These are phyloP conservation scores for Cyclocybe aegerita DNA, from an alignment of 768 basidiomycete species.

Conservation along the genomic window DNA sequence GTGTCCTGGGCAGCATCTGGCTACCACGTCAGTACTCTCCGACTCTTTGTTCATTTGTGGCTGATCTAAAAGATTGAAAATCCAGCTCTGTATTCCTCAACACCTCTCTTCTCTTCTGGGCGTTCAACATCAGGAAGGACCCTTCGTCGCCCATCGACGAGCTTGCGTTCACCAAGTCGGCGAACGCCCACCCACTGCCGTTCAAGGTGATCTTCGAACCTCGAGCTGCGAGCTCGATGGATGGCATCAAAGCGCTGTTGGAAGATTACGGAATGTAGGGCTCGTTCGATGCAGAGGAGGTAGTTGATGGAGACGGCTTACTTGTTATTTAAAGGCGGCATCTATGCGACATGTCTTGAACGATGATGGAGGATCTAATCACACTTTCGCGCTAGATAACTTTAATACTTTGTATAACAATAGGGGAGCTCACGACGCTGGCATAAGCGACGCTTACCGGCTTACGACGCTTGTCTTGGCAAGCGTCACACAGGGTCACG, in stretches of 20 bases:
- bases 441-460: too few relatives aligned
- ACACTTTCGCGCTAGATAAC: too few relatives aligned
- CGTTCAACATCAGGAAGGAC: constrained; percentile 56
- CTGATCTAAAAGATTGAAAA: too few relatives aligned
- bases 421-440: too few relatives aligned
- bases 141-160: constrained; percentile 56
- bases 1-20: constrained; percentile 67
- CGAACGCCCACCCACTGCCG: constrained; percentile 62
- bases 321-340: too few relatives aligned
- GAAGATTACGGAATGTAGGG: constrained; percentile 35
- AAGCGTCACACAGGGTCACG: too few relatives aligned
- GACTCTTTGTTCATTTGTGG: background rate
- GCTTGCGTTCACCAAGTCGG: constrained; percentile 60
- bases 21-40: constrained; percentile 31
- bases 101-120: constrained; percentile 62
- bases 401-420: too few relatives aligned
- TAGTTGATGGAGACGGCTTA: too few relatives aligned
- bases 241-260: constrained; percentile 37
- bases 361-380: too few relatives aligned
- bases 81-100: constrained; percentile 66
- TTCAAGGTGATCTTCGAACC: constrained; percentile 61
- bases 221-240: constrained; percentile 29
- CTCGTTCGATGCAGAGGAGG: too few relatives aligned
- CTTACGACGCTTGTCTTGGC: too few relatives aligned
- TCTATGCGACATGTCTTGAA: too few relatives aligned